Evolutionary conservation across 306 rosid genomes (phyloP).

Genomic region (Gleditsia sinensis): DNA sequence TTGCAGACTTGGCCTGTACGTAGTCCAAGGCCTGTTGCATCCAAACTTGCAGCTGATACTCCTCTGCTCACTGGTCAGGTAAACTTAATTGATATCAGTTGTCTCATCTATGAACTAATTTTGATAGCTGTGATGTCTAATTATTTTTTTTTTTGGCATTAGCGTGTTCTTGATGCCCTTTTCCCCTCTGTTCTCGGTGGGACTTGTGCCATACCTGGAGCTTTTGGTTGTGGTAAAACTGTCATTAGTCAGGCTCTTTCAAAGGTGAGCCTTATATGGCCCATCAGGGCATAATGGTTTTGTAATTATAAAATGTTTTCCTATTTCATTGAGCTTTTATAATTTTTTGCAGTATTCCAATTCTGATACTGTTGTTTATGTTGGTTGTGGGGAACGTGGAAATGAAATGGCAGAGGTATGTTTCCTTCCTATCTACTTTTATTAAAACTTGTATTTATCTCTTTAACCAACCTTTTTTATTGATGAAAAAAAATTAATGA

Average conservation of each 20-base stretch:
- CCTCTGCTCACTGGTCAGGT: slow-evolving; percentile 89
- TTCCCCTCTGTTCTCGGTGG: slow-evolving; percentile 89
- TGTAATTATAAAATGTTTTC: not conserved
- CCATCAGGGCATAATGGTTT: not conserved
- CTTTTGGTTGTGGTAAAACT: slow-evolving; percentile 86
- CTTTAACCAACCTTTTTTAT: slow-evolving; percentile 29
- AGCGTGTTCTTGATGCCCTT: slow-evolving; percentile 90
- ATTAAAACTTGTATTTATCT: not conserved
- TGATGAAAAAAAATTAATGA: not conserved
- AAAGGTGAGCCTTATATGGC: slow-evolving; percentile 55
- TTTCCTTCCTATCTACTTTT: not conserved
- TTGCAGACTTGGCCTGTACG: slow-evolving; percentile 80
- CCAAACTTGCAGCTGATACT: slow-evolving; percentile 84
- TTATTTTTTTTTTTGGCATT: slow-evolving; percentile 30
- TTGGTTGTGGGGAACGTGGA: slow-evolving; percentile 99
- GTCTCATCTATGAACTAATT: not conserved
- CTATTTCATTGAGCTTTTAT: slow-evolving; percentile 19
- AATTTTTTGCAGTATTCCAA: slow-evolving; percentile 89
- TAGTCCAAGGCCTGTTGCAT: slow-evolving; percentile 78
- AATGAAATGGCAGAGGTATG: slow-evolving; percentile 98
- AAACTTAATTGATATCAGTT: not conserved
- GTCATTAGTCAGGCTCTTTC: slow-evolving; percentile 99
- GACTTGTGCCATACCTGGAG: slow-evolving; percentile 87
- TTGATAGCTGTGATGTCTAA: slow-evolving; percentile 18
- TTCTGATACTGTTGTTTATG: slow-evolving; percentile 91